These are phyloP conservation scores for Clonostachys chloroleuca DNA, from an alignment of 2,329 filamentous ascomycete species.

Conservation along the genomic window DNA sequence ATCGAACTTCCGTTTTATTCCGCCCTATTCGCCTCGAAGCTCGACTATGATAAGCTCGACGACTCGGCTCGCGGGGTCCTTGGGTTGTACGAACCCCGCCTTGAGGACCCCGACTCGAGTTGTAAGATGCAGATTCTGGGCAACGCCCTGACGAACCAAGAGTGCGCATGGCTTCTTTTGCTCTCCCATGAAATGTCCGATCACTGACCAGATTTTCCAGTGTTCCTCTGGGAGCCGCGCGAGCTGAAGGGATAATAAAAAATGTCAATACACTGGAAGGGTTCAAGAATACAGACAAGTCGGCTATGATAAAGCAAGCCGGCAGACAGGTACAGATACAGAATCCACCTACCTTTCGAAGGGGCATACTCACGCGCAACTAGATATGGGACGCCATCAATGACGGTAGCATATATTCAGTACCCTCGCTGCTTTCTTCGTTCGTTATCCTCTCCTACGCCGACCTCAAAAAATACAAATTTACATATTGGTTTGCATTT, in stretches of 20 bases:
- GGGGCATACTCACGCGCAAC: not conserved
- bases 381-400: constrained; percentile 98
- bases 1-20: constrained; percentile 95
- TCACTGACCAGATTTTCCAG: constrained; percentile 35
- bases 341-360: too few relatives aligned
- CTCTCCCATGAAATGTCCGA: constrained; percentile 11
- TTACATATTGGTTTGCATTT: constrained; percentile 98
- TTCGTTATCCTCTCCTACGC: constrained; percentile 90
- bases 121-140: constrained; percentile 88
- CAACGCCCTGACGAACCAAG: constrained; percentile 76
- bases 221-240: constrained; percentile 65
- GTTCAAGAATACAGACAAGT: constrained; percentile 80
- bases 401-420: constrained; percentile 93
- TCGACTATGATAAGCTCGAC: constrained; percentile 95
- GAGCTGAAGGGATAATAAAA: constrained; percentile 89
- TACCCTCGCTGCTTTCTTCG: constrained; percentile 84
- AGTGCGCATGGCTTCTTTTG: constrained; percentile 51
- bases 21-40: constrained; percentile 85
- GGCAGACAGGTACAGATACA: constrained; percentile 63
- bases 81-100: constrained; percentile 83
- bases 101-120: constrained; percentile 69
- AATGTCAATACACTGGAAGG: constrained; percentile 96
- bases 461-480: constrained; percentile 95
- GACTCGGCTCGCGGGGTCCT: constrained; percentile 84
- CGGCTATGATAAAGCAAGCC: constrained; percentile 70